Percentiles rank a stretch among this genome's conserved stretches.
These are phyloP conservation scores for Phaseolus coccineus DNA, from an alignment of 331 rosid species.

Conservation along the genomic window DNA sequence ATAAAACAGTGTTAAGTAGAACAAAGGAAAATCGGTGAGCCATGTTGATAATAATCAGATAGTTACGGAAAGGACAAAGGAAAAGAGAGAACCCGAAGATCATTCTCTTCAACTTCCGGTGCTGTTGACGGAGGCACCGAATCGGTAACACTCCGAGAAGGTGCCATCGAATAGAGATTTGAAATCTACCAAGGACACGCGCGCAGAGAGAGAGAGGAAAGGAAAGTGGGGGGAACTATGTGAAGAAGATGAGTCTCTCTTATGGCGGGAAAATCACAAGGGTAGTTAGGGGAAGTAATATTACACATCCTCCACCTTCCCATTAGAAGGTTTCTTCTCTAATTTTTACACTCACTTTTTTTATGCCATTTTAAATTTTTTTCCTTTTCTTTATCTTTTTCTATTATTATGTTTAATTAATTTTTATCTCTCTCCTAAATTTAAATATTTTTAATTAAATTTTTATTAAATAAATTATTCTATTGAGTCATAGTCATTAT, in stretches of 20 bases:
- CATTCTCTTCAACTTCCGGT: slow-evolving; percentile 52
- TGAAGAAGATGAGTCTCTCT: not conserved
- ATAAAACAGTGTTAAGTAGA: not conserved
- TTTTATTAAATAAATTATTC: too few relatives aligned
- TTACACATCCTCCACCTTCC: not conserved
- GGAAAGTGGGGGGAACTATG: not conserved
- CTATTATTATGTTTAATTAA: too few relatives aligned
- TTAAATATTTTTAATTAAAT: too few relatives aligned
- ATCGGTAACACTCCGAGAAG: slow-evolving; percentile 47
- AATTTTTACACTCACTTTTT: too few relatives aligned
- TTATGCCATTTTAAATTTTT: too few relatives aligned
- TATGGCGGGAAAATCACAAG: slow-evolving; percentile 45
- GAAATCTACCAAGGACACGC: not conserved
- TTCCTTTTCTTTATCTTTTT: too few relatives aligned
- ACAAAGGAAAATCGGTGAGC: not conserved
- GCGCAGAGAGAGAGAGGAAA: not conserved
- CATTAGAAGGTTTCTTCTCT: not conserved
- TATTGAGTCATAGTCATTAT: too few relatives aligned
- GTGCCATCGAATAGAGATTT: slow-evolving; percentile 39
- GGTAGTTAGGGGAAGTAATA: slow-evolving; percentile 8
- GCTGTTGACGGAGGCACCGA: slow-evolving; percentile 43
- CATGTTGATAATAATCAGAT: not conserved
- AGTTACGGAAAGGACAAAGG: not conserved
- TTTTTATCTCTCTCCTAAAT: too few relatives aligned
- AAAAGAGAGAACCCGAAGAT: slow-evolving; percentile 56